phyloP scores from a whole-genome alignment of 140 eudicot genomes.

The Oenanthe javanica region DNA sequence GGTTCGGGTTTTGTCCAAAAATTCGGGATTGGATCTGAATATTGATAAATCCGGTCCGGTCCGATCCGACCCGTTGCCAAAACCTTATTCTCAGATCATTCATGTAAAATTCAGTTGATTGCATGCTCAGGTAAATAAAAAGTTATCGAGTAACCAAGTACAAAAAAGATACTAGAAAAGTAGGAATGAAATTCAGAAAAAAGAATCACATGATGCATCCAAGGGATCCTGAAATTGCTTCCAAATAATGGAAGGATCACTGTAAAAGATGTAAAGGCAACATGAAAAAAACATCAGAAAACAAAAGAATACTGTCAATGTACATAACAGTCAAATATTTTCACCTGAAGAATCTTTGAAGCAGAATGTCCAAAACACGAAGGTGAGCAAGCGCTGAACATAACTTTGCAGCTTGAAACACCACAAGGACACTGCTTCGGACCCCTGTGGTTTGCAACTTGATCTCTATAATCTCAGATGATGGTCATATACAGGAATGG shows the following conservation, averaged over 20 bases:
- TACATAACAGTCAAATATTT: not conserved
- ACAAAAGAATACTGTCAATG: not conserved
- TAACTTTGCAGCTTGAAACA: conserved; percentile 9
- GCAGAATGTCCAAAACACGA: not conserved
- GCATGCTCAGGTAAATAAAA: not conserved
- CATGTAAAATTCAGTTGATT: too few relatives aligned
- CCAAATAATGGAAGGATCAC: not conserved
- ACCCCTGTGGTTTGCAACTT: conserved; percentile 1
- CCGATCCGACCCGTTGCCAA: too few relatives aligned
- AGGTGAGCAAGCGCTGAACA: conserved; percentile 12
- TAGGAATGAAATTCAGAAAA: not conserved
- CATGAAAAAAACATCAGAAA: not conserved
- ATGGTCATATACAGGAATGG: not conserved
- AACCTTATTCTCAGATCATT: too few relatives aligned
- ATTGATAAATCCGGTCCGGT: too few relatives aligned
- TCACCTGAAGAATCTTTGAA: conserved; percentile 23
- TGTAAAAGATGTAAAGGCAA: not conserved
- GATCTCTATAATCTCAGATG: not conserved
- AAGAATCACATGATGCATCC: not conserved
- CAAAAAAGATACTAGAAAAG: not conserved
- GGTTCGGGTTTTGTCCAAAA: too few relatives aligned
- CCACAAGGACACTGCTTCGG: not conserved
- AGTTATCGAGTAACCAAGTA: not conserved
- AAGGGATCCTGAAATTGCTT: not conserved
- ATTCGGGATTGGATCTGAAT: too few relatives aligned